Percentiles rank a stretch among this genome's conserved stretches.
These are phyloP conservation scores for Cicer yamashitae DNA, from an alignment of 306 rosid genomes.

Conservation along the genomic window DNA sequence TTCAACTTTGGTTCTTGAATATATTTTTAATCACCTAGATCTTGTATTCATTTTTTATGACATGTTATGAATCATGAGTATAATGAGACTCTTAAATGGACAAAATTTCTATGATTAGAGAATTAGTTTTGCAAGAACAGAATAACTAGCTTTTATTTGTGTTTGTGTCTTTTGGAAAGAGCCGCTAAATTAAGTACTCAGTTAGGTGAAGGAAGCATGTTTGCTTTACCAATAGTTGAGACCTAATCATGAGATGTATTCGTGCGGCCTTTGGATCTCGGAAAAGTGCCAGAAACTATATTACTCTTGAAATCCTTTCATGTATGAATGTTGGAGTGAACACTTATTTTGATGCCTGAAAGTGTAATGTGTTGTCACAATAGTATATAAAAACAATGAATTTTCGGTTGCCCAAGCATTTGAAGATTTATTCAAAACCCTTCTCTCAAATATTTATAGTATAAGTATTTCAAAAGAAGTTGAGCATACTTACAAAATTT, in stretches of 20 bases:
- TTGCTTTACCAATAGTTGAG: too few species aligned
- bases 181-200: too few species aligned
- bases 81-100: not conserved
- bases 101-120: not conserved
- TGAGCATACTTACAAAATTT: not conserved
- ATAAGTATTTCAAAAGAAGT: conserved; percentile 2
- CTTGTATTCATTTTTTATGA: not conserved
- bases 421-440: conserved; percentile 10
- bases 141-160: too few species aligned
- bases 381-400: not conserved
- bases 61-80: conserved; percentile 1
- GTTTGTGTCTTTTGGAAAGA: too few species aligned
- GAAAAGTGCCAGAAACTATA: conserved; percentile 13
- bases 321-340: too few species aligned
- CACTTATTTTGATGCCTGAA: too few species aligned
- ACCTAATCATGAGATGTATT: too few species aligned
- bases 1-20: conserved; percentile 25
- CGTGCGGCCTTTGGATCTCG: too few species aligned
- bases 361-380: too few species aligned
- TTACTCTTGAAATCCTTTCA: not conserved
- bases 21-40: not conserved
- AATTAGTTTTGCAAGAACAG: too few species aligned
- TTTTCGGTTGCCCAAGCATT: conserved; percentile 6
- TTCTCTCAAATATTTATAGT: not conserved
- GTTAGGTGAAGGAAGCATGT: too few species aligned